Percentiles rank a stretch among this genome's conserved stretches.
These are phyloP conservation scores for Ceratocystis ficicola DNA, from an alignment of 2,329 filamentous ascomycete species.

Conservation along the genomic window DNA sequence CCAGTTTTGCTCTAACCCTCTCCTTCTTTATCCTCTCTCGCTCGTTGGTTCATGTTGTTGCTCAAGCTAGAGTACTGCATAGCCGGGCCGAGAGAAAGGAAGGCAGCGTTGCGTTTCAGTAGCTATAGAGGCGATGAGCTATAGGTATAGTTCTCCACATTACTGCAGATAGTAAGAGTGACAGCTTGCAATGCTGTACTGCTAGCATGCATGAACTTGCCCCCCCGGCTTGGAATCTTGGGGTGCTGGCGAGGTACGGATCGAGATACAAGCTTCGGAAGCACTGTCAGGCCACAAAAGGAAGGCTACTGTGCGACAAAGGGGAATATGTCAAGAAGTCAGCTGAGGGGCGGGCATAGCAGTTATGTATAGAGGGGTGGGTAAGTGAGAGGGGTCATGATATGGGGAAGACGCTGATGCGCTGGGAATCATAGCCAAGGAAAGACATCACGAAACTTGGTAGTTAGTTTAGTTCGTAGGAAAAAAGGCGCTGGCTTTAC, in stretches of 20 bases:
- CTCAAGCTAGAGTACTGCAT: neutral
- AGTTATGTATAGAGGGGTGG: too few relatives aligned
- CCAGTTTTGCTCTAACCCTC: neutral
- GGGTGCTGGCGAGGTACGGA: neutral
- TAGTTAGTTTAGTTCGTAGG: too few relatives aligned
- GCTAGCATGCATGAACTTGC: neutral
- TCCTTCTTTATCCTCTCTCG: neutral
- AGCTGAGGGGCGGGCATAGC: neutral
- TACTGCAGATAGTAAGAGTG: neutral
- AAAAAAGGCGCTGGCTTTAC: neutral
- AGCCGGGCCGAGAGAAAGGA: neutral
- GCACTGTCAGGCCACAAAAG: neutral
- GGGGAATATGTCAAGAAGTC: neutral
- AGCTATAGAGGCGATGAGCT: neutral
- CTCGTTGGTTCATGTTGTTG: neutral
- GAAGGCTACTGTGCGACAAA: neutral
- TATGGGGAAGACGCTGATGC: neutral
- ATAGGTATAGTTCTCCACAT: neutral
- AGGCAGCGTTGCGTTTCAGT: neutral
- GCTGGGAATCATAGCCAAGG: neutral
- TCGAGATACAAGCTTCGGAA: neutral
- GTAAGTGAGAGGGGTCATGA: neutral
- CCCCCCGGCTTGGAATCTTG: neutral
- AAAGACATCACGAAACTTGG: too few relatives aligned
- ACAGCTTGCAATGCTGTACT: neutral